Base-by-base conservation (phyloP, 163 green algal genomes). In the Chlorella variabilis region DNA sequence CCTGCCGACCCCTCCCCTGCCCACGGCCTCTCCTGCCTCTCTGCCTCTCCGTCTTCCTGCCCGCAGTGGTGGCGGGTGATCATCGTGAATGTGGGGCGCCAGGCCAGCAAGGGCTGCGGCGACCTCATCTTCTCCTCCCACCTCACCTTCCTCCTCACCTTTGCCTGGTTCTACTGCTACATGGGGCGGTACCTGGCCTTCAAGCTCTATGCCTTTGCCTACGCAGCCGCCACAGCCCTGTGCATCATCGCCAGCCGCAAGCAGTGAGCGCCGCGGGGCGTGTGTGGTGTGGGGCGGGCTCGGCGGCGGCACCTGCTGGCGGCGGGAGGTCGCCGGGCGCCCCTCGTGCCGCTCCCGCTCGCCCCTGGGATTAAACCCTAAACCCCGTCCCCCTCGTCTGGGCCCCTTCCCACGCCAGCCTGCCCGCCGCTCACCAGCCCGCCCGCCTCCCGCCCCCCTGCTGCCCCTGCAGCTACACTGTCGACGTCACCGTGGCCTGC, bases 101-200 rank as follows among this genome's bases (percentile, higher is more conserved):
- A 96, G 87, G 84, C 91, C 38, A 89, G 87, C 33, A 91, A 93
- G 76, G 92, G 93, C 58, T 98, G 95, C 83, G 95, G 95, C 3
- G 95, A 98, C 89, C 91, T 98, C 45, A 97, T 98, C 69, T 98
- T 98, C 84, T 95, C 88, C 15, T 97, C 90, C 2, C 95, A 98
- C 89, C 97, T 94, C 42, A 98, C 92, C 1, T 98, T 98, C 81
- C 91, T 95, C 29, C 88, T 98, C 33, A 71, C 87, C 31, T 86
- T 87, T 42, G 59, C 81, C n/a, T 80, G 93, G 56, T 88, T 84
- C 2, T 94, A 91, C 78, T 88, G 74, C 33, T 84, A 90, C 59
- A 90, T 92, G 45, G 90, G 91, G 67, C 78, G 69, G 4, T 75
- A 77, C 9, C 56, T 83, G 20, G 27, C 81, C 56, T 73, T 88